Conservation (phyloP, 2,329 filamentous ascomycete genomes). For the Neofusicoccum laricinum region DNA sequence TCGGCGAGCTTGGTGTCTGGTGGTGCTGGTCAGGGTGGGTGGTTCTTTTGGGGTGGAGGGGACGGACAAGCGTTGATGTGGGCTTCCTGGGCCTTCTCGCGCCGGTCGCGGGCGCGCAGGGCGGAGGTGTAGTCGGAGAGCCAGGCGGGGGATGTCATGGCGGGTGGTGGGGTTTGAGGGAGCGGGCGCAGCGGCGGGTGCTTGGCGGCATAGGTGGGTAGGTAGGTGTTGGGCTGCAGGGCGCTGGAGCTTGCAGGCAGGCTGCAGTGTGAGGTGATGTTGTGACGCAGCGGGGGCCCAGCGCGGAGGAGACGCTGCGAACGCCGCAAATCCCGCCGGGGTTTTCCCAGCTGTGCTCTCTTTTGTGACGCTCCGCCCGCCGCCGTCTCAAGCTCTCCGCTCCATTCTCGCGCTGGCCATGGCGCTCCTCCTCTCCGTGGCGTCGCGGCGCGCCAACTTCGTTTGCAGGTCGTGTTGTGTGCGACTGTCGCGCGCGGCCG, state of each 20-base stretch:
- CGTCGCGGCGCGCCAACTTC: slow-evolving; percentile 1
- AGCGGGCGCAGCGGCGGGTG: background rate
- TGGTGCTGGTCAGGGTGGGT: background rate
- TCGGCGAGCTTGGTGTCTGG: slow-evolving; percentile 47
- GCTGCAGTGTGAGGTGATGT: background rate
- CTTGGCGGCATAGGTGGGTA: background rate
- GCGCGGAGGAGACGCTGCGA: background rate
- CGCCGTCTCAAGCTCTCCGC: background rate
- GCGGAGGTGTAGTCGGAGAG: slow-evolving; percentile 76
- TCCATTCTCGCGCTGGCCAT: background rate
- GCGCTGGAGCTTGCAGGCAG: background rate
- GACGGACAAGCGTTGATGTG: slow-evolving; percentile 76
- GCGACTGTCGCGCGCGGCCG: background rate
- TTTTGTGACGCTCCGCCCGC: background rate
- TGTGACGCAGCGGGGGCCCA: slow-evolving; percentile 4
- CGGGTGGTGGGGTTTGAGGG: slow-evolving; percentile 19
- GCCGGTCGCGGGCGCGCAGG: slow-evolving; percentile 68
- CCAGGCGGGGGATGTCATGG: slow-evolving; percentile 60
- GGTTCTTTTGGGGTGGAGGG: background rate
- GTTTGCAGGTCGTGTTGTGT: background rate
- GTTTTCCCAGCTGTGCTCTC: background rate
- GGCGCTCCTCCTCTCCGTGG: background rate
- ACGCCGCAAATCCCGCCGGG: background rate
- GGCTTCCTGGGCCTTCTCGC: slow-evolving; percentile 62
- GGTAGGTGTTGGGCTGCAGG: too few relatives aligned